A percentile compares a stretch with the other conserved stretches of the same genome.
These are phyloP conservation scores for Leucocoprinus sp. DNA, from an alignment of 768 basidiomycete species.

Conservation along the genomic window DNA sequence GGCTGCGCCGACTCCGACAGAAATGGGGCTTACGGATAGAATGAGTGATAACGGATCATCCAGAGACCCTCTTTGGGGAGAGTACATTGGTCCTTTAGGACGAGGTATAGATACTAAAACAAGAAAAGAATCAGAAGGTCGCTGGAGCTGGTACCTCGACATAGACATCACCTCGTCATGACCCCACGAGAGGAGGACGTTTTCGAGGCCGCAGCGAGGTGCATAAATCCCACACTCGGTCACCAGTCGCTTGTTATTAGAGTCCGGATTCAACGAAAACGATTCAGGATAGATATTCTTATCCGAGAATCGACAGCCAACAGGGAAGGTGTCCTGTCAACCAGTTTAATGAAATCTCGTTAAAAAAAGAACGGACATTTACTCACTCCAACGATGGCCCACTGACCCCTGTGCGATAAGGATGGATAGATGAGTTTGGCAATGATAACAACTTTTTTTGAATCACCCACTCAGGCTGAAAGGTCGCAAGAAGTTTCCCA, in stretches of 20 bases:
- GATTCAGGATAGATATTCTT: constrained; percentile 78
- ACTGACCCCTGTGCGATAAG: constrained; percentile 55
- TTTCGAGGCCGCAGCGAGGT: constrained; percentile 74
- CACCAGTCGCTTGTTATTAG: constrained; percentile 52
- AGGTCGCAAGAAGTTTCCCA: constrained; percentile 79
- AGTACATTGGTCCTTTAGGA: constrained; percentile 74
- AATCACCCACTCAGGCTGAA: constrained; percentile 47
- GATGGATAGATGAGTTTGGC: not conserved
- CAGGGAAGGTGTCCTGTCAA: constrained; percentile 48
- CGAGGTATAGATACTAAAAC: constrained; percentile 81
- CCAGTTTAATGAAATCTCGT: constrained; percentile 4
- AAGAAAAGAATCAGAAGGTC: constrained; percentile 11
- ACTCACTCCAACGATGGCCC: constrained; percentile 88
- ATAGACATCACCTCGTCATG: constrained; percentile 66
- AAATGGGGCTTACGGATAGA: constrained; percentile 51
- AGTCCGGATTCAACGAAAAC: constrained; percentile 66
- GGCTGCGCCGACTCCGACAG: not conserved
- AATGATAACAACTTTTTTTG: not conserved
- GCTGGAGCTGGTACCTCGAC: constrained; percentile 3
- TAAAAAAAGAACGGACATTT: constrained; percentile 10
- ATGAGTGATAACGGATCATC: constrained; percentile 94
- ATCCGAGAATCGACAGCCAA: constrained; percentile 82
- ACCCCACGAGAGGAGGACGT: constrained; percentile 86
- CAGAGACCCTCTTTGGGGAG: constrained; percentile 77
- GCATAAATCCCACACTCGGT: constrained; percentile 70